Evolutionary conservation across 352 stramenopile genomes (phyloP).

Genomic region (Pythium grandisporangium): DNA sequence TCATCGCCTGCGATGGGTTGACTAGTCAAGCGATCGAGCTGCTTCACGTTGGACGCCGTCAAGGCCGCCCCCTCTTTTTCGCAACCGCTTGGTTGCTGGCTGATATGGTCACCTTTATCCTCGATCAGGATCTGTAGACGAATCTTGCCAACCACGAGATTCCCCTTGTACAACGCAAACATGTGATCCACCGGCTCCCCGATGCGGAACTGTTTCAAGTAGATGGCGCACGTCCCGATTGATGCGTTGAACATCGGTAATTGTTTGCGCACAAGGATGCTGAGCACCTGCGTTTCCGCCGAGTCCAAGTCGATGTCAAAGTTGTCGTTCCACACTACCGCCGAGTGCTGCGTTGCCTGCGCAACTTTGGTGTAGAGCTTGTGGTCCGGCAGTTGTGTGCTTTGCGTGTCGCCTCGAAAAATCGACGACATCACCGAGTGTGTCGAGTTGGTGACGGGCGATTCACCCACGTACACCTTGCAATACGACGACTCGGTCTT

Average conservation of each 20-base stretch:
- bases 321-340: constrained; percentile 69
- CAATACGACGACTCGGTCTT: constrained; percentile 54
- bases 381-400: constrained; percentile 14
- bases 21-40: too few relatives aligned
- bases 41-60: too few relatives aligned
- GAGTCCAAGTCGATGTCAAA: constrained; percentile 48
- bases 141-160: constrained; percentile 27
- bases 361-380: constrained; percentile 51
- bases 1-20: too few relatives aligned
- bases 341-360: constrained; percentile 13
- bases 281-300: constrained; percentile 39
- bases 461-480: constrained; percentile 61
- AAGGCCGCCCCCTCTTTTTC: constrained; percentile 11
- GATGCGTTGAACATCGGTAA: constrained; percentile 50
- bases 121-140: constrained; percentile 38
- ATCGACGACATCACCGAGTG: constrained; percentile 14
- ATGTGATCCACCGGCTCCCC: constrained; percentile 36
- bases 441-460: constrained; percentile 28
- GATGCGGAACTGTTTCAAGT: constrained; percentile 36
- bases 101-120: too few relatives aligned
- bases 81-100: neutral
- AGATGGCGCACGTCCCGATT: constrained; percentile 47
- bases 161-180: constrained; percentile 46
- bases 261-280: constrained; percentile 65
- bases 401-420: constrained; percentile 6